phyloP scores from a whole-genome alignment of 306 rosid genomes.

The Malus orientalis region DNA sequence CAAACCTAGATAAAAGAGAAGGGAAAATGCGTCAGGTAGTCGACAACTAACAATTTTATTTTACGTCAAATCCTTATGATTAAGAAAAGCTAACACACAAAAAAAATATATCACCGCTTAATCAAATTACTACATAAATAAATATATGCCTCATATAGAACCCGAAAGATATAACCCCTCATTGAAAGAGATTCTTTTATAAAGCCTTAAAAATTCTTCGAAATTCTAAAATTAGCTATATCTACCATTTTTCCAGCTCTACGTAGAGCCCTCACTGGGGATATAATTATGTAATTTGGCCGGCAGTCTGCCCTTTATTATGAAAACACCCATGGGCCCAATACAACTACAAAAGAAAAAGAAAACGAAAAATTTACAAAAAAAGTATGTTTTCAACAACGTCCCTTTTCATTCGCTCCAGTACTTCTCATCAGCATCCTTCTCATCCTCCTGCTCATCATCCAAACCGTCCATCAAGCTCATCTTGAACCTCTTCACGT shows the following conservation, averaged over 20 bases:
- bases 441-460: constrained; percentile 25
- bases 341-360: neutral
- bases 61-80: no score
- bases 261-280: no score
- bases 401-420: constrained; percentile 51
- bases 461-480: constrained; percentile 29
- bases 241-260: no score
- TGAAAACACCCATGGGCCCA: neutral
- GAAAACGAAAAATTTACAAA: neutral
- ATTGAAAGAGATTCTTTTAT: no score
- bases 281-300: neutral
- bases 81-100: no score
- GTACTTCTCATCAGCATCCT: constrained; percentile 58
- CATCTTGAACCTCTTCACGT: constrained; percentile 47
- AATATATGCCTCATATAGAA: rapidly evolving
- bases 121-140: no score
- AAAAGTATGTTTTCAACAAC: neutral
- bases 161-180: no score
- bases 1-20: no score
- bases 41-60: no score
- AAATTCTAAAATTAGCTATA: rapidly evolving
- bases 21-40: no score
- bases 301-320: neutral
- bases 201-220: rapidly evolving
- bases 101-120: no score